phyloP scores from a whole-genome alignment of 2,329 filamentous ascomycete species.

The Ophiostoma fasciatum region DNA sequence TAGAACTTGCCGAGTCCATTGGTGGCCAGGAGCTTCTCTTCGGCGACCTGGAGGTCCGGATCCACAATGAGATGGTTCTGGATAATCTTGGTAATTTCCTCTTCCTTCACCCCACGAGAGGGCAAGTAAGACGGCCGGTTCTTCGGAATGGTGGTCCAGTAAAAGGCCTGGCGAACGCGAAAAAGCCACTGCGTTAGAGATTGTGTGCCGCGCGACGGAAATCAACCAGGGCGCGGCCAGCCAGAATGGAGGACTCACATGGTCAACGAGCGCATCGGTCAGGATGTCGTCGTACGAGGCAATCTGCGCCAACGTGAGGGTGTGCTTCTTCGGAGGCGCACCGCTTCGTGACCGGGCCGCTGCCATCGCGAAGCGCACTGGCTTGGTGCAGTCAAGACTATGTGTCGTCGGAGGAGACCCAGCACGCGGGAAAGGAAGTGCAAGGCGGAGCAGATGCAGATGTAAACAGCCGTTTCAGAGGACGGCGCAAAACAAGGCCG shows the following conservation, averaged over 20 bases:
- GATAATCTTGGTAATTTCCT: constrained; percentile 45
- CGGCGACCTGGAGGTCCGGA: constrained; percentile 56
- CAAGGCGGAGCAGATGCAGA: too few relatives aligned
- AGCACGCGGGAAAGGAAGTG: too few relatives aligned
- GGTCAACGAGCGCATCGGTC: constrained; percentile 89
- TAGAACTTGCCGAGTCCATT: constrained; percentile 60
- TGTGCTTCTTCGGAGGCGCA: constrained; percentile 41
- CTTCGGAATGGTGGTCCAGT: constrained; percentile 93
- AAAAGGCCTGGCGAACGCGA: constrained; percentile 57
- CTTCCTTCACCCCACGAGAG: constrained; percentile 60
- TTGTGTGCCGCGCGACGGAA: too few relatives aligned
- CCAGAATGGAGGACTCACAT: too few relatives aligned
- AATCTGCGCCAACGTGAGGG: constrained; percentile 73
- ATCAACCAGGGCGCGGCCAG: too few relatives aligned
- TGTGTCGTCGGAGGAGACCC: too few relatives aligned
- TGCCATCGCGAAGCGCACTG: constrained; percentile 10
- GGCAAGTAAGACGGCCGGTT: constrained; percentile 78
- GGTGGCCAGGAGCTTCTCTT: constrained; percentile 56
- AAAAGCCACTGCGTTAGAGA: not conserved
- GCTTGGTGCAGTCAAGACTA: too few relatives aligned
- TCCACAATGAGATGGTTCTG: constrained; percentile 55
- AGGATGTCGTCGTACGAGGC: constrained; percentile 90
- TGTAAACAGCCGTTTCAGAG: not conserved
- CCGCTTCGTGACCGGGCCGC: constrained; percentile 1
- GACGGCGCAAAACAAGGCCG: not conserved